Conservation (phyloP, 1,284 basidiomycete genomes). For the Moesziomyces sp. region DNA sequence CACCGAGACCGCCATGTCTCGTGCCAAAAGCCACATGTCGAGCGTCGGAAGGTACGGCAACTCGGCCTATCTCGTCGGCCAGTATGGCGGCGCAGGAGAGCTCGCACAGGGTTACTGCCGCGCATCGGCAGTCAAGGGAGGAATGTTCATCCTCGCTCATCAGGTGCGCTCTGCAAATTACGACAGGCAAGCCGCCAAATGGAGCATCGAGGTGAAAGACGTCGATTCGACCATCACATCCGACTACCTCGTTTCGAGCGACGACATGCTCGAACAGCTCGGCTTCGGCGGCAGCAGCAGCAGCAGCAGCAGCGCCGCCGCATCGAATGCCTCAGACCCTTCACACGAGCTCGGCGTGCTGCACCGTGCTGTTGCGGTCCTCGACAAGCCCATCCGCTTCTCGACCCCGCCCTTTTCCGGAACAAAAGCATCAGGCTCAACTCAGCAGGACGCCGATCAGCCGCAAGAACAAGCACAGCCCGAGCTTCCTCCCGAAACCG, state of each 20-base stretch:
- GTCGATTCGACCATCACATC: slow-evolving; percentile 74
- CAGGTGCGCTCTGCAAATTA: slow-evolving; percentile 16
- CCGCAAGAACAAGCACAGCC: not conserved
- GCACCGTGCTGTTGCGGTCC: slow-evolving; percentile 36
- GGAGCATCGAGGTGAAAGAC: slow-evolving; percentile 70
- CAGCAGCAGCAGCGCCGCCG: no score
- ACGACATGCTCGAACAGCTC: slow-evolving; percentile 69
- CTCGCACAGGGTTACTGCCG: slow-evolving; percentile 64
- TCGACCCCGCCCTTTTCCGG: not conserved
- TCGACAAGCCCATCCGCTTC: slow-evolving; percentile 41
- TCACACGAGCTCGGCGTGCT: not conserved
- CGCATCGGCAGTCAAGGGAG: slow-evolving; percentile 59
- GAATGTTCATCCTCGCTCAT: slow-evolving; percentile 56
- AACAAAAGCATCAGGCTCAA: not conserved
- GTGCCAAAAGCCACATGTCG: slow-evolving; percentile 73
- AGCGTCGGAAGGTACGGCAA: slow-evolving; percentile 88
- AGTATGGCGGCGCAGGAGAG: slow-evolving; percentile 80
- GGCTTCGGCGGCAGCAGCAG: not conserved
- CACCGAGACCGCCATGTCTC: slow-evolving; percentile 33
- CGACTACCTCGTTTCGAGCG: slow-evolving; percentile 69
- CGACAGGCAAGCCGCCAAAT: slow-evolving; percentile 4
- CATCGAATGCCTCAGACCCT: not conserved
- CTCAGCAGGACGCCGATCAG: not conserved
- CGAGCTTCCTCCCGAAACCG: slow-evolving; percentile 72
- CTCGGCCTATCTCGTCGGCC: slow-evolving; percentile 89